These are phyloP conservation scores for Pleurotus citrinopileatus DNA, from an alignment of 768 basidiomycete genomes.

Conservation along the genomic window DNA sequence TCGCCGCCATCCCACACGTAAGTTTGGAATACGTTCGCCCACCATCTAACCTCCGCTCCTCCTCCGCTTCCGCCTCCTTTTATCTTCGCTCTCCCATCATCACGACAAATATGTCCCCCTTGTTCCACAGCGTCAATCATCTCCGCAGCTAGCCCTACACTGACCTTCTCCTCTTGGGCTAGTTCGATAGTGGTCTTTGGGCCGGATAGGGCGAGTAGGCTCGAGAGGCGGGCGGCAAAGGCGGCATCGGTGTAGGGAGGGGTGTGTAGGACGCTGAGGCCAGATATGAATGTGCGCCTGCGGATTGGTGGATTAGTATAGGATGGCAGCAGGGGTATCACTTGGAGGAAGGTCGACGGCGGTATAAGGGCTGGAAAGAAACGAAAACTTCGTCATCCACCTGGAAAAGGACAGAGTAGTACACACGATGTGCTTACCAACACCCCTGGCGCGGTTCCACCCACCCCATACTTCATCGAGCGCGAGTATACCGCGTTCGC, in stretches of 20 bases:
- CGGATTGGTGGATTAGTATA: conserved; percentile 69
- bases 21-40: conserved; percentile 59
- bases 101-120: conserved; percentile 70
- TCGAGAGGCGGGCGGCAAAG: conserved; percentile 65
- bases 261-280: conserved; percentile 80
- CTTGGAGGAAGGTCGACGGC: conserved; percentile 80
- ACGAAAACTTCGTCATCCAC: conserved; percentile 1
- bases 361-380: conserved; percentile 95
- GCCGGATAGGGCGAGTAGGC: conserved; percentile 47
- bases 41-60: conserved; percentile 70
- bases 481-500: conserved; percentile 74
- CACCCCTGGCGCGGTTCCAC: conserved; percentile 92
- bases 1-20: conserved; percentile 68
- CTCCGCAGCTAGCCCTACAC: conserved; percentile 72
- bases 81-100: conserved; percentile 51
- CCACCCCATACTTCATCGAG: conserved; percentile 94
- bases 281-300: conserved; percentile 67
- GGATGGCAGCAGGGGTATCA: conserved; percentile 61
- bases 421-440: conserved; percentile 51
- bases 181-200: conserved; percentile 66
- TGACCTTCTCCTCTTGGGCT: conserved; percentile 66
- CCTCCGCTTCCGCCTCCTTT: conserved; percentile 40
- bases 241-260: conserved; percentile 67
- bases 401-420: neutral
- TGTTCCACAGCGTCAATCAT: conserved; percentile 75